These are phyloP conservation scores for Rhizophora apiculata DNA, from an alignment of 345 rosid genomes.

Conservation along the genomic window DNA sequence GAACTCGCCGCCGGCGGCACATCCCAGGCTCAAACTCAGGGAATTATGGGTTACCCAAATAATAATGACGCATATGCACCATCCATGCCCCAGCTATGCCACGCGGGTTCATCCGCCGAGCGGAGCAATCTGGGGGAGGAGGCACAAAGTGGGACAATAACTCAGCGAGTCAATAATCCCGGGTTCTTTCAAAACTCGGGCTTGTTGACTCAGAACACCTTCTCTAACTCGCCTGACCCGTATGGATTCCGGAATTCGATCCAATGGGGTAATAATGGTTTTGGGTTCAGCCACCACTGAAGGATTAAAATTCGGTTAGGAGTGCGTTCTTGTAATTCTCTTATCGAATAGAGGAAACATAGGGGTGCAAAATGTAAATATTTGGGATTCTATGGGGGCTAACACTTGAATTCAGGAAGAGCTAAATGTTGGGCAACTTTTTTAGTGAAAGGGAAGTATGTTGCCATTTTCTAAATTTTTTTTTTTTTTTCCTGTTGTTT, in stretches of 20 bases:
- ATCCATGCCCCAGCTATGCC: conserved; percentile 27
- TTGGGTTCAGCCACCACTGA: conserved; percentile 54
- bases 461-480: neutral
- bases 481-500: neutral
- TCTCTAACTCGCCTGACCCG: conserved; percentile 45
- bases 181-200: conserved; percentile 27
- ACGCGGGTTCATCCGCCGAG: conserved; percentile 15
- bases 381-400: conserved; percentile 32
- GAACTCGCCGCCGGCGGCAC: conserved; percentile 36
- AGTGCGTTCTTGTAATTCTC: conserved; percentile 8
- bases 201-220: conserved; percentile 36
- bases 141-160: conserved; percentile 60
- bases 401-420: conserved; percentile 11
- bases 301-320: neutral
- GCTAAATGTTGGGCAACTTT: neutral
- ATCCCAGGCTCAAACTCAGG: conserved; percentile 32
- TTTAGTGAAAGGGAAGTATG: neutral
- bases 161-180: conserved; percentile 29
- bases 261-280: conserved; percentile 34
- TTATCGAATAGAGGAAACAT: neutral
- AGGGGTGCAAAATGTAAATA: conserved; percentile 37
- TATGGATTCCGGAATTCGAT: conserved; percentile 51
- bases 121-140: conserved; percentile 37
- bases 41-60: conserved; percentile 26
- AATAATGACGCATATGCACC: conserved; percentile 34